A percentile compares a stretch with the other conserved stretches of the same genome.
phyloP scores from a whole-genome alignment of 352 stramenopile species.

The Globisporangium nunn region DNA sequence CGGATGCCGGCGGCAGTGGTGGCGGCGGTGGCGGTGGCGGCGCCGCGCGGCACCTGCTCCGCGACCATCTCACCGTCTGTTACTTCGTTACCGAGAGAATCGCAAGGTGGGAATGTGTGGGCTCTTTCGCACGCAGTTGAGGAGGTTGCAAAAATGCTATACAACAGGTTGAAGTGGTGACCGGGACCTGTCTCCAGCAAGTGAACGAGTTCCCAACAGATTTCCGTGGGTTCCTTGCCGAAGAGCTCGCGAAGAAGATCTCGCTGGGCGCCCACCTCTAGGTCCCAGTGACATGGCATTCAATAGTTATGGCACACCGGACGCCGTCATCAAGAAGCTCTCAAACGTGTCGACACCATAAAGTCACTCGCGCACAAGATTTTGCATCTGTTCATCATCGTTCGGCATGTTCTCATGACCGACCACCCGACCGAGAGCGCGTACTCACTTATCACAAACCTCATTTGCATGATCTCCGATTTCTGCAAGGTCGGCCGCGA shows the following conservation, averaged over 20 bases:
- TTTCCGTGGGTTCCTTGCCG: background rate
- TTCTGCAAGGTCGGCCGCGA: too few relatives aligned
- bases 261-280: background rate
- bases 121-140: background rate
- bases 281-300: background rate
- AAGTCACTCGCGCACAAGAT: background rate
- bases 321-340: background rate
- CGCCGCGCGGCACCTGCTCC: background rate
- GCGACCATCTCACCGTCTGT: background rate
- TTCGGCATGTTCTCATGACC: background rate
- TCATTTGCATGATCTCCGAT: too few relatives aligned
- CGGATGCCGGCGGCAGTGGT: constrained; percentile 33
- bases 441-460: background rate
- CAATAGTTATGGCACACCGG: background rate
- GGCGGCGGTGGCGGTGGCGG: too few relatives aligned
- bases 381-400: background rate
- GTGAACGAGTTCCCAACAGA: background rate
- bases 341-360: background rate
- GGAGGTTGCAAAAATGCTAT: background rate
- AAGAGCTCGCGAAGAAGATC: background rate
- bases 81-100: background rate
- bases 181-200: background rate
- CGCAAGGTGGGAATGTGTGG: background rate
- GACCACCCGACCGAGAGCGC: background rate
- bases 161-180: background rate